These are phyloP conservation scores for Obelidium mucronatum DNA, from an alignment of 192 early-diverging fungal genomes.

Conservation along the genomic window DNA sequence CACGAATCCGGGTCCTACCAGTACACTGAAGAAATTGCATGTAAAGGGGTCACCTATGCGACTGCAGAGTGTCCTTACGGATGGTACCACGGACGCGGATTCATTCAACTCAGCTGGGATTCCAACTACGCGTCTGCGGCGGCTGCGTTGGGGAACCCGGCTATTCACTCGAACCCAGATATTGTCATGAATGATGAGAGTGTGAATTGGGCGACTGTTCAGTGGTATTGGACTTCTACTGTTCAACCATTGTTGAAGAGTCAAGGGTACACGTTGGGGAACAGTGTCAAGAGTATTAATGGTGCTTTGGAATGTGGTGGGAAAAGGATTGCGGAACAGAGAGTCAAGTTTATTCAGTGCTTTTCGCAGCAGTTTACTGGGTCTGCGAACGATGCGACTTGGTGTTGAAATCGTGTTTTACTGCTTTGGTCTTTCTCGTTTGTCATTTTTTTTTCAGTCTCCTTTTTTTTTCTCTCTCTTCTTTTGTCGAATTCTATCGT, in stretches of 20 bases:
- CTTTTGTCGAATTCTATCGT: too few relatives aligned
- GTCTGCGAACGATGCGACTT: not conserved
- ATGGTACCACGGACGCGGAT: slow-evolving; percentile 33
- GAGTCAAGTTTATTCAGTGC: slow-evolving; percentile 18
- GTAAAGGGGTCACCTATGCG: not conserved
- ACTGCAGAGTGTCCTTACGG: slow-evolving; percentile 22
- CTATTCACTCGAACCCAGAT: slow-evolving; percentile 3
- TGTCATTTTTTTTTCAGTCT: too few relatives aligned
- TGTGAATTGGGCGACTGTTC: slow-evolving; percentile 6
- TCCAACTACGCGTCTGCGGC: slow-evolving; percentile 18
- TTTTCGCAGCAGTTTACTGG: slow-evolving; percentile 25
- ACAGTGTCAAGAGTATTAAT: slow-evolving; percentile 18
- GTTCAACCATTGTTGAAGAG: slow-evolving; percentile 15
- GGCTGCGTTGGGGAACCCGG: not conserved
- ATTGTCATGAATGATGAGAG: slow-evolving; percentile 11
- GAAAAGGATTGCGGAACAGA: not conserved
- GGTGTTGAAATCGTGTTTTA: slow-evolving; percentile 15
- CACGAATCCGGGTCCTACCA: slow-evolving; percentile 13
- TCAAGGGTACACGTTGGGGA: slow-evolving; percentile 7
- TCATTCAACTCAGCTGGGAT: slow-evolving; percentile 21
- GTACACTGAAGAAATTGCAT: slow-evolving; percentile 14
- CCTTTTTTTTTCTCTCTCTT: too few relatives aligned
- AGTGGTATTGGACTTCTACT: slow-evolving; percentile 21
- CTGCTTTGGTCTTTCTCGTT: not conserved
- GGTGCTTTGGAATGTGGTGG: slow-evolving; percentile 28